Conservation (phyloP, 2,329 filamentous ascomycete genomes). For the Microcyclosporella mali region DNA sequence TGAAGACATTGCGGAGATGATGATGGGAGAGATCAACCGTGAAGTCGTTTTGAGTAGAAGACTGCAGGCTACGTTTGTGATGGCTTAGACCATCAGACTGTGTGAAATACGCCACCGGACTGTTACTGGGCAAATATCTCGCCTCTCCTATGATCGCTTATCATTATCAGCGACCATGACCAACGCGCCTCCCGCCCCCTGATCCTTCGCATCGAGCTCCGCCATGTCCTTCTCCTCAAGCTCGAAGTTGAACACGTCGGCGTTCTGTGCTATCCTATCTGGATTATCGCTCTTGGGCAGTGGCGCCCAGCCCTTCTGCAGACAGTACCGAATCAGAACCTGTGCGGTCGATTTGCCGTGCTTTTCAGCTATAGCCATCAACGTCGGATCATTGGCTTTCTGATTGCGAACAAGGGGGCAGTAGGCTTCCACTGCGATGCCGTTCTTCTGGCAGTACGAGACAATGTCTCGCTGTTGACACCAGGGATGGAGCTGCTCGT, state of each 20-base stretch:
- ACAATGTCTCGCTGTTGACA: constrained; percentile 58
- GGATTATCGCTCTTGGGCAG: constrained; percentile 68
- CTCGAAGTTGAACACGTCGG: constrained; percentile 56
- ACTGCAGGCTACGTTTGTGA: background rate
- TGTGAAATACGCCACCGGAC: background rate
- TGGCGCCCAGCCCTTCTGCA: constrained; percentile 68
- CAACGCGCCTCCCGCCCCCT: constrained; percentile 28
- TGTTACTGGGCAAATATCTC: background rate
- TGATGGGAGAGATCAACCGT: background rate
- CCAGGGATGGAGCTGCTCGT: constrained; percentile 63
- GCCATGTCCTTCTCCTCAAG: constrained; percentile 54
- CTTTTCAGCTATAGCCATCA: constrained; percentile 62
- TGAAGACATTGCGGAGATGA: background rate
- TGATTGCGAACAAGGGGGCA: constrained; percentile 64
- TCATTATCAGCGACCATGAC: constrained; percentile 30
- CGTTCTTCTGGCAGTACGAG: constrained; percentile 52
- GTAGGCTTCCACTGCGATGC: constrained; percentile 58
- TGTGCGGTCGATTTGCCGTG: constrained; percentile 69
- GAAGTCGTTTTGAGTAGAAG: background rate
- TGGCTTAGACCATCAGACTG: background rate
- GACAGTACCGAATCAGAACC: constrained; percentile 70
- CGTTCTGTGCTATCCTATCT: constrained; percentile 61
- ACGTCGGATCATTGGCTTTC: constrained; percentile 61
- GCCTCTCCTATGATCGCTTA: constrained; percentile 4
- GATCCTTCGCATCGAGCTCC: constrained; percentile 46